Evolutionary conservation across 176 grass and related monocot genomes (phyloP).

Genomic region (Oryza nivara): DNA sequence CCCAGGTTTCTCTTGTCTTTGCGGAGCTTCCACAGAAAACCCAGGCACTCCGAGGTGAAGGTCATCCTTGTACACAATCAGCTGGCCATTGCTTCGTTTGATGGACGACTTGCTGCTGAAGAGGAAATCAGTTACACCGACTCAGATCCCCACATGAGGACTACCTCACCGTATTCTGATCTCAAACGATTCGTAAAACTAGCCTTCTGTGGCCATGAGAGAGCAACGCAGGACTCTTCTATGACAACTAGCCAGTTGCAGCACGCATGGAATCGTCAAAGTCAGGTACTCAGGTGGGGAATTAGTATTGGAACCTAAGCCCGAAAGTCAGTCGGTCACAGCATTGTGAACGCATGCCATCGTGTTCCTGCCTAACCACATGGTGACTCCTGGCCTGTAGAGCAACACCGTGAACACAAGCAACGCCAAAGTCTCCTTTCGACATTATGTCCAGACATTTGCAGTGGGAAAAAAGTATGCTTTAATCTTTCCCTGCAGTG

Average conservation of each 20-base stretch:
- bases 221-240: background rate
- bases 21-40: background rate
- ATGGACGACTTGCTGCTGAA: background rate
- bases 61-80: background rate
- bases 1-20: background rate
- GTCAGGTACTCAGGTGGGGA: background rate
- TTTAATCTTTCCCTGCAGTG: constrained; percentile 20
- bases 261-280: background rate
- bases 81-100: background rate
- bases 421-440: constrained; percentile 23
- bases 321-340: background rate
- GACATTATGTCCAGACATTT: background rate
- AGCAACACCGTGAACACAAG: background rate
- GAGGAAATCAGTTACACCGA: background rate
- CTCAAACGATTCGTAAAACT: background rate
- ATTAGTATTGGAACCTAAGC: background rate
- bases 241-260: constrained; percentile 11
- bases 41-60: background rate
- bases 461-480: constrained; percentile 16
- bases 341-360: background rate
- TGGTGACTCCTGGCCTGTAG: background rate
- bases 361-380: constrained; percentile 35
- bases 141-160: background rate
- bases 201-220: background rate
- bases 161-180: background rate